Evolutionary conservation across 1,139 yeast species (phyloP).

Genomic region (Geotrichum australiense): DNA sequence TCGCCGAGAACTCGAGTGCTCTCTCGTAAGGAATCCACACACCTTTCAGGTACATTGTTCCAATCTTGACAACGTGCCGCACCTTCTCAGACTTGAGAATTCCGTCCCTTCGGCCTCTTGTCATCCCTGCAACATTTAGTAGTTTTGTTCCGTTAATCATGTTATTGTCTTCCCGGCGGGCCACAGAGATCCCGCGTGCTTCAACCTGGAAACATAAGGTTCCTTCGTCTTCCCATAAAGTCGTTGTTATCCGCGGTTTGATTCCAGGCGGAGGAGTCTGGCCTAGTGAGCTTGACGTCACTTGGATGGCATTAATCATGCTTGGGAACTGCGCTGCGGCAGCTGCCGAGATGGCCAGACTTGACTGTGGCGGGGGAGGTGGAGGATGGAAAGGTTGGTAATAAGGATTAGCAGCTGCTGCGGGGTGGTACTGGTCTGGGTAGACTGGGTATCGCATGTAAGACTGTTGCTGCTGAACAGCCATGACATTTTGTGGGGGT

Average conservation of each 20-base stretch:
- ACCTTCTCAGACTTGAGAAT: slow-evolving; percentile 81
- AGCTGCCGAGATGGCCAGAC: slow-evolving; percentile 14
- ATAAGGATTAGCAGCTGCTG: slow-evolving; percentile 3
- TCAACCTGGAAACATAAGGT: slow-evolving; percentile 78
- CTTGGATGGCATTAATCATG: slow-evolving; percentile 26
- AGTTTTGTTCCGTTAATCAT: slow-evolving; percentile 52
- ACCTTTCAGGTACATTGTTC: slow-evolving; percentile 94
- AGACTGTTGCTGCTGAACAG: not conserved
- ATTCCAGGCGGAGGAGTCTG: slow-evolving; percentile 42
- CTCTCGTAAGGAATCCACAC: slow-evolving; percentile 97
- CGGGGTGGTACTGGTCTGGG: not conserved
- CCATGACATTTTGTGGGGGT: not conserved
- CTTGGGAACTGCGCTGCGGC: slow-evolving; percentile 32
- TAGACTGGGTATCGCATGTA: not conserved
- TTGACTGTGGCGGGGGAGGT: slow-evolving; percentile 7
- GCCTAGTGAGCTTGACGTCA: slow-evolving; percentile 26
- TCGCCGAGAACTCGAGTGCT: slow-evolving; percentile 83
- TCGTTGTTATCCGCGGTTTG: slow-evolving; percentile 84
- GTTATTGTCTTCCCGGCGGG: slow-evolving; percentile 47
- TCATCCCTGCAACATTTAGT: slow-evolving; percentile 50
- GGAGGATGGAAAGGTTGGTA: slow-evolving; percentile 13
- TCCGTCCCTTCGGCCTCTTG: slow-evolving; percentile 73
- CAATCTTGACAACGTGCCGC: slow-evolving; percentile 89
- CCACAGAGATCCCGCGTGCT: slow-evolving; percentile 41
- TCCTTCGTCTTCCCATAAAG: slow-evolving; percentile 96